Base-by-base conservation (phyloP, 768 basidiomycete genomes). In the Tephrocybe sp. region DNA sequence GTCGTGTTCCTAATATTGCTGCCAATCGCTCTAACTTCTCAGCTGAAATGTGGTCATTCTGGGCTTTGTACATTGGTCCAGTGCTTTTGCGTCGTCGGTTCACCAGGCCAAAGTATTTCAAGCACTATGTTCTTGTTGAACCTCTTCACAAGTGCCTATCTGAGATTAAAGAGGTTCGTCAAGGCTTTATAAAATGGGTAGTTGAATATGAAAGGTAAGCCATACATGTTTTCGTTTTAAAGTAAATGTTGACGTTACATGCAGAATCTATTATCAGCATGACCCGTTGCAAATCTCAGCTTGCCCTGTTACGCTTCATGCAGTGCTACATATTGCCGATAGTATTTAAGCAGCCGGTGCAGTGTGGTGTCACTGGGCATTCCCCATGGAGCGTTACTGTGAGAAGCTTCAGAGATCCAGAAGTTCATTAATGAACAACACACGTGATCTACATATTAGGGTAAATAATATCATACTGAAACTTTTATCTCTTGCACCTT, bases 91-190 rank as follows among this genome's bases (percentile, higher is more conserved):
- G 41, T 4, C 9, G 55, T 10, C 55, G 59, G 1, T 74, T 74
- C 56, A 10, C 3, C 5, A 48, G 60, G 3, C 32, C n/a, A 0
- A 58, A 41, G 1, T 75, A 72, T 51, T 75, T 68, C 47, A 49
- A 64, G 1, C 73, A 76, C 54, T 74, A 74, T 43, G 43, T 74
- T 11, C 66, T 48, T 17, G 65, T 72, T 11, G 36, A 57, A 10
- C 60, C 73, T 2, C 43, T 74, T 33, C 55, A 63, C 23, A 39
- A 49, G 0, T 74, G 72, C 55, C 57, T 74, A 0, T 56, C 35
- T 1, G 60, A 68, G 31, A 47, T 72, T 23, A 42, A 54, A 0
- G 22, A 51, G 9, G 32, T 69, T 0, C 39, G 60, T 4, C 4
- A 1, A 9, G 70, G 64, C 0, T 62, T 71, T 52, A 30, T 39